These are phyloP conservation scores for Westerdykella aurantiaca DNA, from an alignment of 2,329 filamentous ascomycete species.

Conservation along the genomic window DNA sequence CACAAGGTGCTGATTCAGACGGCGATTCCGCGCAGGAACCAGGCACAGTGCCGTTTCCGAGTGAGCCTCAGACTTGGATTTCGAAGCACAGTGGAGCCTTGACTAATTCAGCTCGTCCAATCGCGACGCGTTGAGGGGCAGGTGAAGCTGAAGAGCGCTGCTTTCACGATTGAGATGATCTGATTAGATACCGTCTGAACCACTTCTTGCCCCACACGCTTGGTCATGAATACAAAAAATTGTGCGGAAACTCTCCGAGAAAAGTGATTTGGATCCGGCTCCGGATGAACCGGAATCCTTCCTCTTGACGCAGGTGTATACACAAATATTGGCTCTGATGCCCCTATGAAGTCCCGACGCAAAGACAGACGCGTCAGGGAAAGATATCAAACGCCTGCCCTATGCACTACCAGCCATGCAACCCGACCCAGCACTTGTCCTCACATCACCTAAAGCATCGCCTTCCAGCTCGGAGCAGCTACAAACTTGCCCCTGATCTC, in stretches of 20 bases:
- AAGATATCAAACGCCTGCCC: neutral
- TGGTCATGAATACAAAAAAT: no score
- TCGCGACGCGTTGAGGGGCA: no score
- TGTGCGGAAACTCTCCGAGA: no score
- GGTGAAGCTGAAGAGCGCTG: neutral
- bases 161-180: conserved; percentile 16
- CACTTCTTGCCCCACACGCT: no score
- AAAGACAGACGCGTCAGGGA: neutral
- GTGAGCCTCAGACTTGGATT: conserved; percentile 1
- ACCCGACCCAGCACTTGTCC: neutral
- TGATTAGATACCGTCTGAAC: conserved; percentile 21
- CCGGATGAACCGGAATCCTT: no score
- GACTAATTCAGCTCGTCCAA: no score
- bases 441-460: conserved; percentile 36
- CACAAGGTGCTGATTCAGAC: conserved; percentile 7
- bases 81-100: neutral
- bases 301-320: no score
- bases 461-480: conserved; percentile 55
- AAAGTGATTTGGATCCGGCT: no score
- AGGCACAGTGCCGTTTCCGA: conserved; percentile 17
- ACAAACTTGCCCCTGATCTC: conserved; percentile 61
- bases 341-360: no score
- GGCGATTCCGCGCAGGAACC: conserved; percentile 1
- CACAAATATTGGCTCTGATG: no score
- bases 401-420: neutral